Base-by-base conservation (phyloP, 2,329 filamentous ascomycete species). In the Orbilia blumenaviensis region DNA sequence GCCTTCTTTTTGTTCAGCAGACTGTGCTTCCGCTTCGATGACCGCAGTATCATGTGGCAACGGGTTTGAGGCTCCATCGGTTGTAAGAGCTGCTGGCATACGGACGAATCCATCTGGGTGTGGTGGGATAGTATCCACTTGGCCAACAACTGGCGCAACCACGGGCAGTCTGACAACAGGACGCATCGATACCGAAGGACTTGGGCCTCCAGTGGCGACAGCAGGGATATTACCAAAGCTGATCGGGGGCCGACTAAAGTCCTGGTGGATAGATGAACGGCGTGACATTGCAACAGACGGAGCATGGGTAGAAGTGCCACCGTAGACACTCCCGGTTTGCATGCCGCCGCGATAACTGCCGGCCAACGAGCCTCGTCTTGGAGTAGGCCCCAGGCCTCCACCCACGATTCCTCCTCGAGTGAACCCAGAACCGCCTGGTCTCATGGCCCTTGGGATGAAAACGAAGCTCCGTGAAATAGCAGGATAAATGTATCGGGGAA, bases 391-490 rank as follows among this genome's bases (percentile, higher is more conserved):
- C 38, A 92, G 89, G 81, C 92, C 91, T 75, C 91, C 91, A 66
- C 91, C 87, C 62, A 87, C 87, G 66, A 88, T 86, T 46, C 86
- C 86, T 21, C 79, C 79, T 63, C 79, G 76, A 29, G 79, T 80
- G 66, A 79, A 80, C 9, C 79, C 79, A 68, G 79, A 80, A 34
- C 79, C 79, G 18, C 80, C 80, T 56, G 95, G 95, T 79, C 95
- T 89, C 85, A 97, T 88, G 9, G 94, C 94, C 79, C 95, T 88
- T 10, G 95, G 95, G 76, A 99, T 99, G 84, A 99, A 99, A 80
- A 97, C 96, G 83, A 99, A 99, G 0, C 95, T 98, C 78, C 95
- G 87, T 80, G 97, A 94, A 52, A 88, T 86, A 1, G 93, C 91
- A 4, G 95, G 95, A 83, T 95, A 97, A 76, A 97, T 94, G 83